Percentiles rank a stretch among this genome's conserved stretches.
These are phyloP conservation scores for Fistulifera solaris DNA, from an alignment of 108 stramenopile genomes.

Conservation along the genomic window DNA sequence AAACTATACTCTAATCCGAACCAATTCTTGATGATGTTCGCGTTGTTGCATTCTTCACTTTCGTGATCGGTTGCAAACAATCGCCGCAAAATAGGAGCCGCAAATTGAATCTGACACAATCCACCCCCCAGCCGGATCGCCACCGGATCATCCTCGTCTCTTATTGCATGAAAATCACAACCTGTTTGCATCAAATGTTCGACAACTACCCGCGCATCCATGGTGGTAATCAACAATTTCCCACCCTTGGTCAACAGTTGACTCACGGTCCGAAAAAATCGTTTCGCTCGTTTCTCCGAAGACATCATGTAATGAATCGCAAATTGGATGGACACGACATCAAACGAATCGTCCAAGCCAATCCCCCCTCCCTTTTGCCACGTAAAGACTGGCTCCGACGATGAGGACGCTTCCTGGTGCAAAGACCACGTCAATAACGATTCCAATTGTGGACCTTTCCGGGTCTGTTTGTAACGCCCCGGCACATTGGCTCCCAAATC, in stretches of 20 bases:
- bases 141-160: conserved; percentile 25
- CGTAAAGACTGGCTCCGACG: conserved; percentile 50
- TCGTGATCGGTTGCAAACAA: conserved; percentile 32
- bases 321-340: conserved; percentile 95
- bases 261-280: conserved; percentile 87
- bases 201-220: conserved; percentile 82
- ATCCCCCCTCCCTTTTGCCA: conserved; percentile 60
- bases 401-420: conserved; percentile 37
- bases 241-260: conserved; percentile 82
- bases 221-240: conserved; percentile 90
- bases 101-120: conserved; percentile 65
- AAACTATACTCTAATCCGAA: conserved; percentile 85
- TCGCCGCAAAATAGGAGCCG: conserved; percentile 38
- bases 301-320: conserved; percentile 99
- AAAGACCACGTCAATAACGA: conserved; percentile 61
- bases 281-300: conserved; percentile 63
- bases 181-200: conserved; percentile 71
- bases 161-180: conserved; percentile 33
- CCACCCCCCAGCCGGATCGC: conserved; percentile 50
- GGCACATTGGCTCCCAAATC: conserved; percentile 88
- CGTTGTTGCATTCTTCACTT: conserved; percentile 15
- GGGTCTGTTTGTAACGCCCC: conserved; percentile 65
- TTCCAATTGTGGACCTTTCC: too few relatives aligned
- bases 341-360: conserved; percentile 59
- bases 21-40: conserved; percentile 35